Base-by-base conservation (phyloP, 1,284 basidiomycete genomes). In the Tetrapyrgos nigripes region DNA sequence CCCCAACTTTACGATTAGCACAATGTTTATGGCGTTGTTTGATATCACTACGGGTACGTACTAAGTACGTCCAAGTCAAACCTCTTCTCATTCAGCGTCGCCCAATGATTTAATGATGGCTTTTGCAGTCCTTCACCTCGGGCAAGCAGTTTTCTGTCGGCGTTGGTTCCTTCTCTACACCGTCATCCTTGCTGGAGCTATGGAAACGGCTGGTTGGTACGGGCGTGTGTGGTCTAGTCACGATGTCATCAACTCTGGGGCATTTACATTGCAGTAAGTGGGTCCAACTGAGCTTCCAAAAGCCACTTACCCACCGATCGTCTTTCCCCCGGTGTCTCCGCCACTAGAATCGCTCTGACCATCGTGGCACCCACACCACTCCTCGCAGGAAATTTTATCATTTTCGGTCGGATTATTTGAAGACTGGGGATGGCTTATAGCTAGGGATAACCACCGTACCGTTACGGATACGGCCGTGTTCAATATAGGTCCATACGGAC, bases 231-330 rank as follows among this genome's bases (percentile, higher is more conserved):
- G 55, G 55, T 57, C 55, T 17, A 57, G 43, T 40, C 17, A 35
- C 19, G 33, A 50, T 50, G 21, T 57, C 55, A 45, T 49, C 49
- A 33, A n/a, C 27, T 14, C 37, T 52, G 26, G 29, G 50, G 24
- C 21, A 37, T 52, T 51, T 14, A 43, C 50, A 24, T 51, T 57
- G 44, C 50, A 52, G 55, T 57, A 52, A 13, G 55, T n/a, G n/a
- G n/a, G n/a, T n/a, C n/a, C n/a, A n/a, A n/a, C n/a, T n/a, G n/a
- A n/a, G n/a, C n/a, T n/a, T n/a, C n/a, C n/a, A n/a, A n/a, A n/a
- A n/a, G n/a, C n/a, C n/a, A n/a, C n/a, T n/a, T n/a, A n/a, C n/a
- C n/a, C n/a, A n/a, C n/a, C n/a, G n/a, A n/a, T n/a, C n/a, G n/a
- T 57, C n/a, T 31, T n/a, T 33, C 8, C 8, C 31, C 14, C 14